phyloP scores from a whole-genome alignment of 106 monocot species.

The Phalaenopsis equestris region DNA sequence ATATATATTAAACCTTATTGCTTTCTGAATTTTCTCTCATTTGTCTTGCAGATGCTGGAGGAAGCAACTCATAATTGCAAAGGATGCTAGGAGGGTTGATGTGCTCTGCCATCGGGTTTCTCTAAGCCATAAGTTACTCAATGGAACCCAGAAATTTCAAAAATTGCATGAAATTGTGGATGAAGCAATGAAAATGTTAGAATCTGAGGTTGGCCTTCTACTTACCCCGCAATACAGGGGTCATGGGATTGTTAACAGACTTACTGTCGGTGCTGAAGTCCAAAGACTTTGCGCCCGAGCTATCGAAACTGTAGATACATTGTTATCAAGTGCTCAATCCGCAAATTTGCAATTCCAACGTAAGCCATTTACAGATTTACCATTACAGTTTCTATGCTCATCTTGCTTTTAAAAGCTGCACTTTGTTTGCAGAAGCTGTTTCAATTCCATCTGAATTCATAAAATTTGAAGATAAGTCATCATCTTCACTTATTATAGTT shows the following conservation, averaged over 20 bases:
- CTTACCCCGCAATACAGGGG: constrained; percentile 39
- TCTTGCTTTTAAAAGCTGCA: background rate
- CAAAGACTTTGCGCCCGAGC: constrained; percentile 72
- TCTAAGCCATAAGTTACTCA: constrained; percentile 59
- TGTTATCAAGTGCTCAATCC: constrained; percentile 17
- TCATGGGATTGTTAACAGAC: constrained; percentile 76
- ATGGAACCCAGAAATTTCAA: constrained; percentile 40
- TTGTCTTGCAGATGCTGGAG: constrained; percentile 60
- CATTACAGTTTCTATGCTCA: background rate
- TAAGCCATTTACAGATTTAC: constrained; percentile 11
- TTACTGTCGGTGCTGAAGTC: constrained; percentile 76
- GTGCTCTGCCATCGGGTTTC: constrained; percentile 57
- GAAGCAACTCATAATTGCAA: constrained; percentile 72
- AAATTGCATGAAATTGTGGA: constrained; percentile 63
- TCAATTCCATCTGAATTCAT: constrained; percentile 18
- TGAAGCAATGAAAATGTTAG: constrained; percentile 56
- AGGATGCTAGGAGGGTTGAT: constrained; percentile 83
- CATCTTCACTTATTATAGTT: constrained; percentile 34
- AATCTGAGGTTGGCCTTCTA: constrained; percentile 63
- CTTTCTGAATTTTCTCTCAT: background rate
- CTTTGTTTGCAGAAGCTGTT: background rate
- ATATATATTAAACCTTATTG: background rate
- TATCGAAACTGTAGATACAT: constrained; percentile 23
- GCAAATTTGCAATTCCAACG: constrained; percentile 10
- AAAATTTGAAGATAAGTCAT: constrained; percentile 32